A percentile compares a stretch with the other conserved stretches of the same genome.
Evolutionary conservation across 1,139 yeast species (phyloP).

Genomic region (Pichia sp.): DNA sequence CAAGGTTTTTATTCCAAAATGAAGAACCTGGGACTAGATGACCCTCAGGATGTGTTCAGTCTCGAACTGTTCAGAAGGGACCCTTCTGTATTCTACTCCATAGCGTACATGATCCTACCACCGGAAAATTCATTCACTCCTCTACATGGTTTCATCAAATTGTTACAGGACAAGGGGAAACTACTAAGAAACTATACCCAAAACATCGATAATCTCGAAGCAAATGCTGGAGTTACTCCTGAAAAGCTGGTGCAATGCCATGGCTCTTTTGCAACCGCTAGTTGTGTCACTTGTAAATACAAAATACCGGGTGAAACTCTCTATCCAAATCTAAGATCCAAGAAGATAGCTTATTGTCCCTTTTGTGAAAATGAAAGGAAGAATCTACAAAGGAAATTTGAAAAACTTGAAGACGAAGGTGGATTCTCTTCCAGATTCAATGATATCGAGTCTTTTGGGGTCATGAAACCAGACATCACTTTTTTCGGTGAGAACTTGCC

Average conservation of each 20-base stretch:
- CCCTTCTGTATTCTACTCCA: conserved; percentile 78
- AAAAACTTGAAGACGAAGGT: conserved; percentile 30
- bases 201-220: conserved; percentile 88
- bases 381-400: conserved; percentile 26
- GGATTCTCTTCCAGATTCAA: conserved; percentile 31
- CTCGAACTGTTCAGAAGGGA: conserved; percentile 67
- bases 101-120: conserved; percentile 86
- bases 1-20: conserved; percentile 80
- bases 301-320: conserved; percentile 65
- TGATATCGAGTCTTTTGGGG: conserved; percentile 57
- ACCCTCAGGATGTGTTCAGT: conserved; percentile 94
- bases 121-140: conserved; percentile 74
- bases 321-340: conserved; percentile 54
- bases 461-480: conserved; percentile 91
- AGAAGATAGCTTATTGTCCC: conserved; percentile 70
- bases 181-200: conserved; percentile 87
- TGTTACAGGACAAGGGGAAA: conserved; percentile 73
- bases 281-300: conserved; percentile 76
- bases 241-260: conserved; percentile 88
- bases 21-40: conserved; percentile 66
- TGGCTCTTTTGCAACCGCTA: conserved; percentile 91
- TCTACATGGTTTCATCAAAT: conserved; percentile 74
- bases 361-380: conserved; percentile 50
- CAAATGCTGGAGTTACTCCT: conserved; percentile 68
- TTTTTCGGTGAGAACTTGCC: conserved; percentile 92